phyloP scores from a whole-genome alignment of 495 filamentous ascomycete species.

The Penicillium cosmopolitanum region DNA sequence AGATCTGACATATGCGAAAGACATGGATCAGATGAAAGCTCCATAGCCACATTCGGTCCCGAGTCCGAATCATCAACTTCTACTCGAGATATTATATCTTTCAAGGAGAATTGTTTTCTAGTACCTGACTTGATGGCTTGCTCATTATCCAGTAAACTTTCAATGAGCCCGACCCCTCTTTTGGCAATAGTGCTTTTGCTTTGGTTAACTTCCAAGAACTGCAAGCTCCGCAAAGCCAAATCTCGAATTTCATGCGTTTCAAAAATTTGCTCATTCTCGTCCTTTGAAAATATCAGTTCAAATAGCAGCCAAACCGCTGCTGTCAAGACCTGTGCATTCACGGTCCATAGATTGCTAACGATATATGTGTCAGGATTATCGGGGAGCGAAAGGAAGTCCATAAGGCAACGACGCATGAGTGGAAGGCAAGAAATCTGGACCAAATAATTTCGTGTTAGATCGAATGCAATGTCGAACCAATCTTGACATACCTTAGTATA shows the following conservation, averaged over 20 bases:
- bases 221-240: neutral
- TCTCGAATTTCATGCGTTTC: conserved; percentile 10
- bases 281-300: conserved; percentile 15
- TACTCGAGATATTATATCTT: conserved; percentile 14
- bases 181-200: conserved; percentile 12
- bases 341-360: conserved; percentile 17
- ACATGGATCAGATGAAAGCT: neutral
- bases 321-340: conserved; percentile 20
- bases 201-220: conserved; percentile 7
- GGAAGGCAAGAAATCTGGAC: conserved; percentile 18
- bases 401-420: conserved; percentile 8
- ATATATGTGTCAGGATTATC: conserved; percentile 9
- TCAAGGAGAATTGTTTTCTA: conserved; percentile 6
- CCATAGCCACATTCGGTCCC: neutral
- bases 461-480: no score
- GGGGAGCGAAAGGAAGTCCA: conserved; percentile 12
- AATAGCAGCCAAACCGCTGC: conserved; percentile 18
- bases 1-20: conserved; percentile 1
- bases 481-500: conserved; percentile 15
- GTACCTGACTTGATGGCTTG: neutral
- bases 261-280: conserved; percentile 1
- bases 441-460: no score
- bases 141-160: conserved; percentile 13
- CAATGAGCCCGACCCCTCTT: conserved; percentile 11
- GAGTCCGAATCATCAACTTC: neutral